A percentile compares a stretch with the other conserved stretches of the same genome.
Evolutionary conservation across 1,284 basidiomycete species (phyloP).

Genomic region (Phellinidium pouzarii): DNA sequence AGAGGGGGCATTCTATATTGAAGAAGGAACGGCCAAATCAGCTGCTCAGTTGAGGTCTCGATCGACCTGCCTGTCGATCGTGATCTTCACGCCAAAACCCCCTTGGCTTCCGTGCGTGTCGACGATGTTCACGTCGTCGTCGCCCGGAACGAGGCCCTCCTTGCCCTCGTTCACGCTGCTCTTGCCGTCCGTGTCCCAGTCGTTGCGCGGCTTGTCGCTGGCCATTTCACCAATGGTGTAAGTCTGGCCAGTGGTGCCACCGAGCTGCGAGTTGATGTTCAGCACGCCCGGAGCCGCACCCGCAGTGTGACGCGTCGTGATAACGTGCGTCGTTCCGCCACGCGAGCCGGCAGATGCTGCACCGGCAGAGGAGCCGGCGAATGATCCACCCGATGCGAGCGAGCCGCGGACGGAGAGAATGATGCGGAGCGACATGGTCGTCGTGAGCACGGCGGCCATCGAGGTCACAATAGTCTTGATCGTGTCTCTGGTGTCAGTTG

Average conservation of each 20-base stretch:
- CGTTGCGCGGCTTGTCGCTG: slow-evolving; percentile 35
- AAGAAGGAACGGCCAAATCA: background rate
- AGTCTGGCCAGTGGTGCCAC: slow-evolving; percentile 38
- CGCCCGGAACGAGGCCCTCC: slow-evolving; percentile 32
- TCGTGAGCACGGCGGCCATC: slow-evolving; percentile 77
- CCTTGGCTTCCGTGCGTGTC: slow-evolving; percentile 24
- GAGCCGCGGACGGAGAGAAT: slow-evolving; percentile 69
- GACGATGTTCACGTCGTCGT: slow-evolving; percentile 17
- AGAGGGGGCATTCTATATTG: no score
- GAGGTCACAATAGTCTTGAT: slow-evolving; percentile 74
- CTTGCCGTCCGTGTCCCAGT: slow-evolving; percentile 46
- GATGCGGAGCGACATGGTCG: slow-evolving; percentile 79
- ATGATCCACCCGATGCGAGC: slow-evolving; percentile 60
- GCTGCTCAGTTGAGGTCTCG: slow-evolving; percentile 12
- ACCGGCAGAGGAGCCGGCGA: slow-evolving; percentile 39
- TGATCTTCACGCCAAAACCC: slow-evolving; percentile 30
- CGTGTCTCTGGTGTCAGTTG: slow-evolving; percentile 53
- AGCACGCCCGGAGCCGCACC: slow-evolving; percentile 28
- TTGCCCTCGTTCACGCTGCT: slow-evolving; percentile 46
- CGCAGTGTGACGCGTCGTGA: slow-evolving; percentile 35
- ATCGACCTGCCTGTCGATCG: slow-evolving; percentile 30
- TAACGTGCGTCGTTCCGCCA: slow-evolving; percentile 37
- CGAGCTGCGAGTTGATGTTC: slow-evolving; percentile 32
- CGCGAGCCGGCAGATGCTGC: slow-evolving; percentile 31
- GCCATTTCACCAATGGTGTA: slow-evolving; percentile 63